phyloP scores from a whole-genome alignment of 345 rosid genomes.

The Toxicodendron radicans region DNA sequence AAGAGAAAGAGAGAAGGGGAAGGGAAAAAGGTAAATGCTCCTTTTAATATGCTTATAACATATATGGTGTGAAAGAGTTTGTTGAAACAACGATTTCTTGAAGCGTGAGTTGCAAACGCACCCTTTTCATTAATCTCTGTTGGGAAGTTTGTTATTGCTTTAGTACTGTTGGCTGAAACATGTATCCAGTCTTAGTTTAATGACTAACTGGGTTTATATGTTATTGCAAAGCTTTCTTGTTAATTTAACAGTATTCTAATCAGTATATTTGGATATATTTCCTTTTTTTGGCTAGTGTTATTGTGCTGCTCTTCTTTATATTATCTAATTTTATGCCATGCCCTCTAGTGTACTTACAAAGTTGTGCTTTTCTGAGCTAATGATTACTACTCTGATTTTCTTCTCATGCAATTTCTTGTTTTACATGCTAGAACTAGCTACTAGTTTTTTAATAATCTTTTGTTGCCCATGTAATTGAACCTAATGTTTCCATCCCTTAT shows the following conservation, averaged over 20 bases:
- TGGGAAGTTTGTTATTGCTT: no score
- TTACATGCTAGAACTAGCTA: not conserved
- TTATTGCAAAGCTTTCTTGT: not conserved
- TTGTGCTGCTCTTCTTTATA: not conserved
- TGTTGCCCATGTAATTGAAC: conserved; percentile 3
- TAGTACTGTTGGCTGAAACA: no score
- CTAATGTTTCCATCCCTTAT: conserved; percentile 12
- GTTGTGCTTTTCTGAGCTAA: not conserved
- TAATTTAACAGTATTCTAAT: not conserved
- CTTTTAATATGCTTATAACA: no score
- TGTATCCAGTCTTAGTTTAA: no score
- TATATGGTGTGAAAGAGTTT: no score
- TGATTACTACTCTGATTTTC: not conserved
- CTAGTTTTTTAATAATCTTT: not conserved
- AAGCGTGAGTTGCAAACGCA: no score
- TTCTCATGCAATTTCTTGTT: not conserved
- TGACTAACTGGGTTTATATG: not conserved
- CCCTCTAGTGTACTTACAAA: not conserved
- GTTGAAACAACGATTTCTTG: no score
- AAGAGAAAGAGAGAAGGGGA: not conserved
- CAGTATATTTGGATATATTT: not conserved
- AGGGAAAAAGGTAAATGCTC: no score
- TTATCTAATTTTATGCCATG: not conserved
- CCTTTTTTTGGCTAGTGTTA: not conserved
- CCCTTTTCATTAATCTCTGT: no score